phyloP scores from a whole-genome alignment of 108 stramenopile genomes.

The Skeletonema tropicum region DNA sequence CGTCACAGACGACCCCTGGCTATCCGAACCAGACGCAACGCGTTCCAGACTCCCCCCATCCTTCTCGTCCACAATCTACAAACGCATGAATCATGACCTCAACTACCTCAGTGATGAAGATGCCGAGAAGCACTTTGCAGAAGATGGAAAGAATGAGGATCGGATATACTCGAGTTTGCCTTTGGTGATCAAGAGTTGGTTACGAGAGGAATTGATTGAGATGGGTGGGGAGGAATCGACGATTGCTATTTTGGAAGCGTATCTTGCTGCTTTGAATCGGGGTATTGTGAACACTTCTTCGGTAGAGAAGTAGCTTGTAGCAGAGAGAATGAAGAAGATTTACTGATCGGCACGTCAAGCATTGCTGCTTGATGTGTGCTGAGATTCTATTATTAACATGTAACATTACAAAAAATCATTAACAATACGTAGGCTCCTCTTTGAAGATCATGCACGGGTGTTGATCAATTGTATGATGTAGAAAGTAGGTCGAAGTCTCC shows the following conservation, averaged over 20 bases:
- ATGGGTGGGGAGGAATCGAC: slow-evolving; percentile 17
- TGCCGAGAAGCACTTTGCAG: slow-evolving; percentile 28
- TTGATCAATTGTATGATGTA: too few relatives aligned
- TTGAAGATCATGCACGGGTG: too few relatives aligned
- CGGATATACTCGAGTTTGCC: slow-evolving; percentile 32
- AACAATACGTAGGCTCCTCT: too few relatives aligned
- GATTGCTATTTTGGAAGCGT: slow-evolving; percentile 41
- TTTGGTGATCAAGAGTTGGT: slow-evolving; percentile 42
- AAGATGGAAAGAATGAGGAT: slow-evolving; percentile 31
- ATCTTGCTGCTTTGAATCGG: slow-evolving; percentile 35
- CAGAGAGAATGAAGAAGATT: too few relatives aligned
- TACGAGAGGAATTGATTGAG: slow-evolving; percentile 30
- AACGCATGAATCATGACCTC: slow-evolving; percentile 39
- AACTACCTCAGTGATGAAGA: slow-evolving; percentile 28
- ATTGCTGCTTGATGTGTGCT: too few relatives aligned
- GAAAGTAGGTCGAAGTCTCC: too few relatives aligned
- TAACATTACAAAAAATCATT: too few relatives aligned
- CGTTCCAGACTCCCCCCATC: slow-evolving; percentile 21
- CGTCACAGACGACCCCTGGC: slow-evolving; percentile 40
- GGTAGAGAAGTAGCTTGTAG: not conserved
- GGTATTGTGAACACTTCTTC: not conserved
- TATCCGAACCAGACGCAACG: slow-evolving; percentile 9
- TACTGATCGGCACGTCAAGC: too few relatives aligned
- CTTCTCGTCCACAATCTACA: slow-evolving; percentile 25
- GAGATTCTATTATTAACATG: too few relatives aligned